A percentile compares a stretch with the other conserved stretches of the same genome.
Conservation (phyloP, 345 rosid species). For the Eucalyptus shirleyi region DNA sequence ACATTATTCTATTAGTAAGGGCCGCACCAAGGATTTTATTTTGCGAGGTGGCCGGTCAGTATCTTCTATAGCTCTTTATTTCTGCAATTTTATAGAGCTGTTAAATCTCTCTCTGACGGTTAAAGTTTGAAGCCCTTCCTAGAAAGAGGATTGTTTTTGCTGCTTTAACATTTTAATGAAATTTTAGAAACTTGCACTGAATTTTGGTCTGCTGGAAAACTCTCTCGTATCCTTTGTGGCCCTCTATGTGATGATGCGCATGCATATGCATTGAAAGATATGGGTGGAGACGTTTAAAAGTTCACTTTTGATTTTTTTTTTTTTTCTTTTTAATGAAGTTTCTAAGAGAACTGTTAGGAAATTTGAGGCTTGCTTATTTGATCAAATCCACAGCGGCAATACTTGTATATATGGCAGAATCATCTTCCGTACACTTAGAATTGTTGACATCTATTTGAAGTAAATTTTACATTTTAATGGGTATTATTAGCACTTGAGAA, state of each 20-base stretch:
- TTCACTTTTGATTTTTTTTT: not conserved
- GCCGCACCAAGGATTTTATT: constrained; percentile 52
- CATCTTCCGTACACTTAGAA: not conserved
- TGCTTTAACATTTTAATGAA: not conserved
- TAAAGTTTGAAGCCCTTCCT: not conserved
- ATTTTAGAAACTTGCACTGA: not conserved
- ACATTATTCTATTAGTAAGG: constrained; percentile 26
- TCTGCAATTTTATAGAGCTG: not conserved
- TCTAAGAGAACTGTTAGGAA: not conserved
- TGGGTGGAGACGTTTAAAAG: not conserved
- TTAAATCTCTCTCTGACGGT: not conserved
- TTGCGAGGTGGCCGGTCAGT: constrained; percentile 66
- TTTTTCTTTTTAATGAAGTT: not conserved
- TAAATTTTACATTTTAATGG: not conserved
- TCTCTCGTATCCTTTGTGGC: not conserved
- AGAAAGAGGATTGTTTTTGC: not conserved
- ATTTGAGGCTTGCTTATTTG: not conserved
- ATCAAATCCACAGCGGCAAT: not conserved
- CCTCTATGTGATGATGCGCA: not conserved
- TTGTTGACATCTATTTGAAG: not conserved
- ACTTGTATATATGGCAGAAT: not conserved
- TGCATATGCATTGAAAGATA: not conserved
- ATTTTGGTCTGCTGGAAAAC: not conserved
- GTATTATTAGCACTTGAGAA: not conserved
- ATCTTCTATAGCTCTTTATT: not conserved